A percentile compares a stretch with the other conserved stretches of the same genome.
These are phyloP conservation scores for Eragrostis curvula DNA, from an alignment of 176 grass and related monocot species.

Conservation along the genomic window DNA sequence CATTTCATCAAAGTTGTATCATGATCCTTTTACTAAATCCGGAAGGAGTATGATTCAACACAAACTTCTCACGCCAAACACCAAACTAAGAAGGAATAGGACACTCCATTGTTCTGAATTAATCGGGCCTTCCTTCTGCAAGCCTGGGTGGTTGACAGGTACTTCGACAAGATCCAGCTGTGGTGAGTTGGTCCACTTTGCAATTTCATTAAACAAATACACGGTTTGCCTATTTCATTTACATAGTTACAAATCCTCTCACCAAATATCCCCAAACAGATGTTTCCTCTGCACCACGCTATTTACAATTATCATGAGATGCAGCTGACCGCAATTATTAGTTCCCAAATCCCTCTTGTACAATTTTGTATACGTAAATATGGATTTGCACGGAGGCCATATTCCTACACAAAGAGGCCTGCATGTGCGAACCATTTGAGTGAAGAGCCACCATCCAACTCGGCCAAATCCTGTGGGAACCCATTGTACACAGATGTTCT, in stretches of 20 bases:
- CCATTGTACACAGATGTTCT: background rate
- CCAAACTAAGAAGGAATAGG: too few relatives aligned
- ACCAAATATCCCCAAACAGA: background rate
- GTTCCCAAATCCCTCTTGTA: constrained; percentile 11
- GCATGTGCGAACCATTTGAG: constrained; percentile 3
- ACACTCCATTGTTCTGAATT: too few relatives aligned
- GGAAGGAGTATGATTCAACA: too few relatives aligned
- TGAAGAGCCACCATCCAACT: background rate
- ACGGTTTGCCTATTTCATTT: background rate
- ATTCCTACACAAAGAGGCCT: constrained; percentile 4
- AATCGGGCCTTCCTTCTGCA: too few relatives aligned
- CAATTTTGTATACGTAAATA: background rate
- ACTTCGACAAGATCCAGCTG: background rate
- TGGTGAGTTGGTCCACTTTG: too few relatives aligned
- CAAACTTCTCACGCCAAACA: too few relatives aligned
- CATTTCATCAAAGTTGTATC: too few relatives aligned
- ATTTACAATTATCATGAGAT: constrained; percentile 50
- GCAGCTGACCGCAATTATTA: constrained; percentile 25
- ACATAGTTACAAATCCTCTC: constrained; percentile 1
- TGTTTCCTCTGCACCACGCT: constrained; percentile 30
- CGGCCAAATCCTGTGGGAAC: constrained; percentile 6
- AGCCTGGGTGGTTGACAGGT: too few relatives aligned
- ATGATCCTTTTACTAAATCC: too few relatives aligned
- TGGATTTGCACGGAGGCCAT: constrained; percentile 8
- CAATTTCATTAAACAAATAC: constrained; percentile 7